A percentile compares a stretch with the other conserved stretches of the same genome.
phyloP scores from a whole-genome alignment of 148 eudicot species.

The Vaccinium corymbosum region DNA sequence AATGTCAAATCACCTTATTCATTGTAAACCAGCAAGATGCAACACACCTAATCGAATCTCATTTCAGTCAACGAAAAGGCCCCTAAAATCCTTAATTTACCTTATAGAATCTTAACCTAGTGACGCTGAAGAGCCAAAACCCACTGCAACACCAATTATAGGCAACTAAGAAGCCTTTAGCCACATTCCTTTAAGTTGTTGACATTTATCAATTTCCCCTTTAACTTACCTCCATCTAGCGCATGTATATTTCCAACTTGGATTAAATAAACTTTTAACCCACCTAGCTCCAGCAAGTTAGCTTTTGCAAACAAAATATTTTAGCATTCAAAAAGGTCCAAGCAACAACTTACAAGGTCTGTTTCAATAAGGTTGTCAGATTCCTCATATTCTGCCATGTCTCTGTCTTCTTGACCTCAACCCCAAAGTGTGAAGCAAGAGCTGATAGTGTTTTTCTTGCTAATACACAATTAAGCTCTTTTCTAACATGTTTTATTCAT shows the following conservation, averaged over 20 bases:
- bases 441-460: constrained; percentile 64
- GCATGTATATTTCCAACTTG: too few species aligned
- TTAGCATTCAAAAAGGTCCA: neutral
- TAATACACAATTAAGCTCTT: constrained; percentile 33
- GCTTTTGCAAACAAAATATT: too few species aligned
- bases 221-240: too few species aligned
- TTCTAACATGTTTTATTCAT: neutral
- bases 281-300: too few species aligned
- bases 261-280: too few species aligned
- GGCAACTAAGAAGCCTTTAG: constrained; percentile 7
- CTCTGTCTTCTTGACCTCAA: constrained; percentile 80
- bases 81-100: neutral
- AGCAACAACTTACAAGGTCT: constrained; percentile 59
- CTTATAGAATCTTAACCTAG: neutral
- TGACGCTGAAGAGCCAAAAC: neutral
- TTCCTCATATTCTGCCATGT: constrained; percentile 82
- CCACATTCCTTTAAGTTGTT: too few species aligned
- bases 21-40: neutral
- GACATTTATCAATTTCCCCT: too few species aligned
- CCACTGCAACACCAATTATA: neutral
- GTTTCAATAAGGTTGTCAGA: constrained; percentile 73
- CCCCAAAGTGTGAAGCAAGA: constrained; percentile 82
- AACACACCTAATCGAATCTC: neutral
- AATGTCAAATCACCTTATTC: neutral
- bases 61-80: neutral